Evolutionary conservation across 805 yeast genomes (phyloP).

Genomic region (Candida tibetensis): DNA sequence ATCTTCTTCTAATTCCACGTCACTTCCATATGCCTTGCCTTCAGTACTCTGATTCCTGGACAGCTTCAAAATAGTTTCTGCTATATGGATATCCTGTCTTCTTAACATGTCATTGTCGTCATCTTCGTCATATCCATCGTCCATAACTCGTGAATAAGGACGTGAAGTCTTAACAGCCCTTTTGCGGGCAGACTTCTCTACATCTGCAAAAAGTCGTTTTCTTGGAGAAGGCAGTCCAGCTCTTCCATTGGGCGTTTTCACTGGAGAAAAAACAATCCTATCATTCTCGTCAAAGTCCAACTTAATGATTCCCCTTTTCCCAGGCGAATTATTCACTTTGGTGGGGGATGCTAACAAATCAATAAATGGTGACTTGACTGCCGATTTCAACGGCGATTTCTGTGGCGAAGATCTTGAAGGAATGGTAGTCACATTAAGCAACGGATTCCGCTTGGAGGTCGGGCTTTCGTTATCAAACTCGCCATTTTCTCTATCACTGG

Average conservation of each 20-base stretch:
- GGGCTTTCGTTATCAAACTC: background rate
- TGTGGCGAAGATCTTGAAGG: conserved; percentile 1
- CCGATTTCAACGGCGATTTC: background rate
- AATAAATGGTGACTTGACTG: background rate
- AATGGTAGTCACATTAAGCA: background rate
- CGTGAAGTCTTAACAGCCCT: conserved; percentile 38
- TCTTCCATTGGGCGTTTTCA: conserved; percentile 41
- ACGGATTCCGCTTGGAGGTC: background rate
- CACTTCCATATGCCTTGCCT: conserved; percentile 19
- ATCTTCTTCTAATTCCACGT: conserved; percentile 23
- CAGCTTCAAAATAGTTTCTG: conserved; percentile 36
- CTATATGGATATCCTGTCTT: conserved; percentile 42
- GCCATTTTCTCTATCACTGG: background rate
- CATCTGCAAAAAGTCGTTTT: conserved; percentile 32
- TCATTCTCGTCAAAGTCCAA: conserved; percentile 13
- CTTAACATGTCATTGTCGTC: conserved; percentile 28
- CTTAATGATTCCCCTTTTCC: conserved; percentile 31
- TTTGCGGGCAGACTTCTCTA: conserved; percentile 49
- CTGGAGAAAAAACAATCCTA: conserved; percentile 20
- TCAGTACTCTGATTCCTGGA: conserved; percentile 16
- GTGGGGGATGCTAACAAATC: background rate
- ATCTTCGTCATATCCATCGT: conserved; percentile 31
- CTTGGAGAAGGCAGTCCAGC: conserved; percentile 47
- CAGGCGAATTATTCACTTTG: conserved; percentile 37
- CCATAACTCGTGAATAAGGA: conserved; percentile 28